Evolutionary conservation across 495 filamentous ascomycete species (phyloP).

Genomic region (Hyaloscypha hepaticicola): DNA sequence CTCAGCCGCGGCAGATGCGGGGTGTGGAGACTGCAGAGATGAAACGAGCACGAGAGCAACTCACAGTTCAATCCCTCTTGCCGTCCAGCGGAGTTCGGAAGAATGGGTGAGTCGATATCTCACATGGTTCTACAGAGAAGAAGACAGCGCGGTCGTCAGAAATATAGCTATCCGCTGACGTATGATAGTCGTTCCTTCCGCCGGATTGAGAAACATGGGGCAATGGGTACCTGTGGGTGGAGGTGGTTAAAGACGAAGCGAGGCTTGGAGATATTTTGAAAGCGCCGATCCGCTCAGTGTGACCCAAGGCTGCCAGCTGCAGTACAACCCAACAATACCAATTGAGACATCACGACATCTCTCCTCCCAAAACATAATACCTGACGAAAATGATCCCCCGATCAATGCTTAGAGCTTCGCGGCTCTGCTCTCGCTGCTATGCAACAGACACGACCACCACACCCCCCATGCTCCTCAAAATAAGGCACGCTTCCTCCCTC

Average conservation of each 20-base stretch:
- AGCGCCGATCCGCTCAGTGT: background rate
- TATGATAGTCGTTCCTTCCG: background rate
- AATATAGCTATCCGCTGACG: background rate
- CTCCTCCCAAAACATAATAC: background rate
- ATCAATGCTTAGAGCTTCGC: conserved; percentile 17
- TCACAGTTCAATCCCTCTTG: background rate
- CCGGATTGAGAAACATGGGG: background rate
- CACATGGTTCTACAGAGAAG: background rate
- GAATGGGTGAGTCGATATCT: background rate
- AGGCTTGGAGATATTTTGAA: background rate
- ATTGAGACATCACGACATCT: background rate
- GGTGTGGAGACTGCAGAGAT: background rate
- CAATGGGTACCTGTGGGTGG: background rate
- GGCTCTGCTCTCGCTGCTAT: conserved; percentile 26
- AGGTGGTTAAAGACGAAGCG: background rate
- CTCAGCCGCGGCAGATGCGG: background rate
- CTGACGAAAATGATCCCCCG: conserved; percentile 19
- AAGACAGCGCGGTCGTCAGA: background rate
- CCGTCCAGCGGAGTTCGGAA: background rate
- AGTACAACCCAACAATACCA: background rate
- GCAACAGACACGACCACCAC: conserved; percentile 26
- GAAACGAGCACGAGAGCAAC: background rate
- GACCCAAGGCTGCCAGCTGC: background rate
- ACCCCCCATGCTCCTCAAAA: conserved; percentile 38
- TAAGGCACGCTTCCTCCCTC: conserved; percentile 30